Percentiles rank a stretch among this genome's conserved stretches.
These are phyloP conservation scores for Tolypocladium guangdongense DNA, from an alignment of 2,329 filamentous ascomycete genomes.

Conservation along the genomic window DNA sequence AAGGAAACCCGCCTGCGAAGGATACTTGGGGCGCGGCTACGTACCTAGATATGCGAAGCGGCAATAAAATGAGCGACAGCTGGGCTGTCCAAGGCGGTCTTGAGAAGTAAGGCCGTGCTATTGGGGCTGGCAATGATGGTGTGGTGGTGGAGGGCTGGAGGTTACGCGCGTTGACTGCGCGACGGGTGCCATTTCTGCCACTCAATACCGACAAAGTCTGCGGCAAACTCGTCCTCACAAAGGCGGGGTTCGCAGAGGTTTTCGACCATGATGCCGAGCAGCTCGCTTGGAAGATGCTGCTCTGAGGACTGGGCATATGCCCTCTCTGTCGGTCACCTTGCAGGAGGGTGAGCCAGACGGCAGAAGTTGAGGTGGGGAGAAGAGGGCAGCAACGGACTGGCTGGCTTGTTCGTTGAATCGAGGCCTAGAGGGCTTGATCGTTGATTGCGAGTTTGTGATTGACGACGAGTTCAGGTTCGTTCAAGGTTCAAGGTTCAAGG, in stretches of 20 bases:
- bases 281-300: neutral
- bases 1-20: neutral
- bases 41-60: neutral
- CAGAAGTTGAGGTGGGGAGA: no score
- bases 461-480: neutral
- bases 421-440: no score
- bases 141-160: neutral
- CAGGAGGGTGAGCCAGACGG: no score
- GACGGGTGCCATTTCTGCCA: neutral
- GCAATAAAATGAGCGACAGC: neutral
- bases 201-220: neutral
- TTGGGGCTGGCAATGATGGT: neutral
- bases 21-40: neutral
- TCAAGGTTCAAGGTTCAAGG: no score
- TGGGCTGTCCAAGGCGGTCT: neutral
- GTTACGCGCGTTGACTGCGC: neutral
- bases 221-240: neutral
- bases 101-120: neutral
- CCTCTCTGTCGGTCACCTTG: no score
- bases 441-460: neutral
- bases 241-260: no score
- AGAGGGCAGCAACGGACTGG: no score
- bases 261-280: neutral
- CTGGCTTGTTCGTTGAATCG: no score
- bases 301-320: no score